Evolutionary conservation across 1,284 basidiomycete genomes (phyloP).

Genomic region (Schizophyllum amplum): DNA sequence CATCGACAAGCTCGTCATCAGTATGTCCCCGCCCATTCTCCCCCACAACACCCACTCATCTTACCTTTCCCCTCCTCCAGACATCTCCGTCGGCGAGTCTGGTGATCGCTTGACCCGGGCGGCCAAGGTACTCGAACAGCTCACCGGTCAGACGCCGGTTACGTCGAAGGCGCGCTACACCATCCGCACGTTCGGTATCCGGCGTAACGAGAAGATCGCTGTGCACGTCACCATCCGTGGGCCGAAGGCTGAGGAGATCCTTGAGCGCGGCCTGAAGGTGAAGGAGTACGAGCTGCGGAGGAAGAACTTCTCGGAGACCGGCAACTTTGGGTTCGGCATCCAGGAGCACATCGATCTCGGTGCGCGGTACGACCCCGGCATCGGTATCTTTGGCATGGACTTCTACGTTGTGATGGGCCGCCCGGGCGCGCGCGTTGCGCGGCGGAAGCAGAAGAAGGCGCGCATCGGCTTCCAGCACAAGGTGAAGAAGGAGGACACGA

Average conservation of each 20-base stretch:
- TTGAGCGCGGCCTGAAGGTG: slow-evolving; percentile 98
- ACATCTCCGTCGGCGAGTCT: slow-evolving; percentile 99
- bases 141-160: slow-evolving; percentile 98
- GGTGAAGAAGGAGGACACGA: slow-evolving; percentile 89
- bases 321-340: slow-evolving; percentile 98
- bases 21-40: slow-evolving; percentile 45
- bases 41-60: neutral
- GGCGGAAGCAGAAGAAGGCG: slow-evolving; percentile 86
- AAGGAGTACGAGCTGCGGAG: slow-evolving; percentile 98
- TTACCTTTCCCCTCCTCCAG: slow-evolving; percentile 30
- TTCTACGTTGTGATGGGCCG: slow-evolving; percentile 98
- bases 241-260: slow-evolving; percentile 98
- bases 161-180: slow-evolving; percentile 99
- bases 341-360: slow-evolving; percentile 99
- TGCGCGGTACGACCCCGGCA: slow-evolving; percentile 94
- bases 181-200: slow-evolving; percentile 98
- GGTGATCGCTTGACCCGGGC: slow-evolving; percentile 99
- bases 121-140: slow-evolving; percentile 98
- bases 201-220: slow-evolving; percentile 99
- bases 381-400: slow-evolving; percentile 98
- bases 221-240: slow-evolving; percentile 99
- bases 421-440: slow-evolving; percentile 88
- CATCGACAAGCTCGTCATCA: slow-evolving; percentile 99
- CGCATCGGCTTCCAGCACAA: slow-evolving; percentile 85
- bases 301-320: slow-evolving; percentile 95